Conservation (phyloP, 257 asterid genomes). For the Solanum microdontum region DNA sequence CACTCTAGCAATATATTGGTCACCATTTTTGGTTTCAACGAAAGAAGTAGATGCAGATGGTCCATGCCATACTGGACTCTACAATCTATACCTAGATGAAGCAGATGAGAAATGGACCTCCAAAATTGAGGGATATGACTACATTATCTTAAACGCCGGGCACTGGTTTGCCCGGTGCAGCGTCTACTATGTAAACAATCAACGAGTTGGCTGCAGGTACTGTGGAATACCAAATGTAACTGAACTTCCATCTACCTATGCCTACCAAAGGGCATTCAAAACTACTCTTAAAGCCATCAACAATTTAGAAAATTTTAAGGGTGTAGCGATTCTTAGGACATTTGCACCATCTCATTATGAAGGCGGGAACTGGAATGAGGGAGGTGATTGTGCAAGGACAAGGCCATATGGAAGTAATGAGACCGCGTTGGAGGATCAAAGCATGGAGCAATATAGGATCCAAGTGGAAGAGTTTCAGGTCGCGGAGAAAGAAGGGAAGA, state of each 20-base stretch:
- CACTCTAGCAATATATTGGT: constrained; percentile 41
- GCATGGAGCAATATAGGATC: constrained; percentile 15
- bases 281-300: constrained; percentile 11
- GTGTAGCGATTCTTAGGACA: constrained; percentile 1
- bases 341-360: constrained; percentile 3
- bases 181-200: constrained; percentile 4
- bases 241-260: not conserved
- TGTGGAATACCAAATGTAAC: constrained; percentile 4
- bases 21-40: constrained; percentile 37
- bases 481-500: constrained; percentile 24
- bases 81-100: constrained; percentile 52
- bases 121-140: constrained; percentile 32
- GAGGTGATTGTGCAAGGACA: constrained; percentile 21
- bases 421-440: constrained; percentile 2
- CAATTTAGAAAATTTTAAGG: constrained; percentile 2
- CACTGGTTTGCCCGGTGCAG: constrained; percentile 42
- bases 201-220: constrained; percentile 8
- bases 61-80: constrained; percentile 24
- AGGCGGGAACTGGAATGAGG: constrained; percentile 21
- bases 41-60: constrained; percentile 22
- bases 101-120: constrained; percentile 42
- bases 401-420: constrained; percentile 22
- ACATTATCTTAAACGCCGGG: constrained; percentile 49
- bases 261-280: constrained; percentile 19
- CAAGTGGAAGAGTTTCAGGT: constrained; percentile 26